These are phyloP conservation scores for Ampelomyces quisqualis DNA, from an alignment of 2,329 filamentous ascomycete species.

Conservation along the genomic window DNA sequence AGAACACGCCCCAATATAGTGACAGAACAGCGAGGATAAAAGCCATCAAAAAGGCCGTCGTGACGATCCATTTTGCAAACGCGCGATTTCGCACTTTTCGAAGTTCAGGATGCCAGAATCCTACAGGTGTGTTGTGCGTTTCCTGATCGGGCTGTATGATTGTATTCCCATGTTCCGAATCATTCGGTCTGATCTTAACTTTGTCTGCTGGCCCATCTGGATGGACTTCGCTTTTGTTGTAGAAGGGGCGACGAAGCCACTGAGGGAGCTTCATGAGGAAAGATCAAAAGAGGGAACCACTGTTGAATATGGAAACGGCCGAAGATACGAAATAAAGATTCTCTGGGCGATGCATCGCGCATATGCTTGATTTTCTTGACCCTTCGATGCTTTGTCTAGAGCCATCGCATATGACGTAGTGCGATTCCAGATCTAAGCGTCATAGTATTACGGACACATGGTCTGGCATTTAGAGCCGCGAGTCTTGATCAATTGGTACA, in stretches of 20 bases:
- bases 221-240: slow-evolving; percentile 7
- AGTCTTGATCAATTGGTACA: no score
- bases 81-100: slow-evolving; percentile 45
- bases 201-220: slow-evolving; percentile 1
- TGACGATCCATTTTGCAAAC: slow-evolving; percentile 46
- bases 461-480: no score
- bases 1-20: slow-evolving; percentile 63
- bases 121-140: slow-evolving; percentile 41
- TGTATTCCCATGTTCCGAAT: slow-evolving; percentile 10
- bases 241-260: slow-evolving; percentile 1
- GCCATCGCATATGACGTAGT: slow-evolving; percentile 3
- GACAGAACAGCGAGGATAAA: slow-evolving; percentile 60
- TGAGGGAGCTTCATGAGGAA: slow-evolving; percentile 1
- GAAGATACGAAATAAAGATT: not conserved
- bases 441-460: no score
- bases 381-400: not conserved
- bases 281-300: not conserved
- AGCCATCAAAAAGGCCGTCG: slow-evolving; percentile 53
- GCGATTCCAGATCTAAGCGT: slow-evolving; percentile 2
- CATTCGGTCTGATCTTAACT: slow-evolving; percentile 3
- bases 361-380: no score
- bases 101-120: slow-evolving; percentile 49
- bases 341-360: slow-evolving; percentile 3
- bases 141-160: slow-evolving; percentile 11
- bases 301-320: no score